Percentiles rank a stretch among this genome's conserved stretches.
These are phyloP conservation scores for Ophiostoma populinum DNA, from an alignment of 2,329 filamentous ascomycete species.

Conservation along the genomic window DNA sequence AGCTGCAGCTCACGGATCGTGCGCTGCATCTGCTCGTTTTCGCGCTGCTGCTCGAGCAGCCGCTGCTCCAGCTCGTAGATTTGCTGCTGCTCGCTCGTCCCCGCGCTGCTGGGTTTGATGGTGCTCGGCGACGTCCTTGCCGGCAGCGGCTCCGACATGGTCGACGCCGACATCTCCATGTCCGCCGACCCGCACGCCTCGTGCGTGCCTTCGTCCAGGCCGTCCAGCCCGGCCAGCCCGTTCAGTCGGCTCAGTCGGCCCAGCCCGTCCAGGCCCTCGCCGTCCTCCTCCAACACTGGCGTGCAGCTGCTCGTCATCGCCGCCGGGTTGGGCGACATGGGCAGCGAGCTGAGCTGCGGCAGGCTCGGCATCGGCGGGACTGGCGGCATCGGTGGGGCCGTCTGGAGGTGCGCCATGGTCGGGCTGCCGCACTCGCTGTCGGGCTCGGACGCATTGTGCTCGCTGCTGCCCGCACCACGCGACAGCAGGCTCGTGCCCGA, in stretches of 20 bases:
- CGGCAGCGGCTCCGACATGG: constrained; percentile 12
- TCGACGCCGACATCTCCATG: neutral
- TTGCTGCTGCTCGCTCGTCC: neutral
- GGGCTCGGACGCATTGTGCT: constrained; percentile 26
- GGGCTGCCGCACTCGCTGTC: constrained; percentile 31
- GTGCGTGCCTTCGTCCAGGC: too few relatives aligned
- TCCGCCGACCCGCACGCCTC: neutral
- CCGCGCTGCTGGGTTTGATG: neutral
- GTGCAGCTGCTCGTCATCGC: constrained; percentile 16
- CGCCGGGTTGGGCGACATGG: constrained; percentile 11
- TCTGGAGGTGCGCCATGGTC: constrained; percentile 22
- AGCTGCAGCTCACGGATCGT: neutral
- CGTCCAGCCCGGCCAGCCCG: too few relatives aligned
- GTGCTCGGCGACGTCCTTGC: neutral
- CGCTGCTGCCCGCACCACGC: constrained; percentile 18
- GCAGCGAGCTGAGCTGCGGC: constrained; percentile 11
- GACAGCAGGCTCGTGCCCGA: constrained; percentile 27
- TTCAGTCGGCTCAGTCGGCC: neutral
- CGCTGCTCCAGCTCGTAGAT: constrained; percentile 2
- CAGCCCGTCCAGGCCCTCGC: constrained; percentile 3
- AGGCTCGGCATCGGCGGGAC: neutral
- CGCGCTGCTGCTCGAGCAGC: constrained; percentile 4
- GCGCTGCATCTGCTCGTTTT: constrained; percentile 5
- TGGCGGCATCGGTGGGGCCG: constrained; percentile 13
- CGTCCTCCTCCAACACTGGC: constrained; percentile 24